Percentiles rank a stretch among this genome's conserved stretches.
phyloP scores from a whole-genome alignment of 768 basidiomycete species.

The Pisolithus tinctorius region DNA sequence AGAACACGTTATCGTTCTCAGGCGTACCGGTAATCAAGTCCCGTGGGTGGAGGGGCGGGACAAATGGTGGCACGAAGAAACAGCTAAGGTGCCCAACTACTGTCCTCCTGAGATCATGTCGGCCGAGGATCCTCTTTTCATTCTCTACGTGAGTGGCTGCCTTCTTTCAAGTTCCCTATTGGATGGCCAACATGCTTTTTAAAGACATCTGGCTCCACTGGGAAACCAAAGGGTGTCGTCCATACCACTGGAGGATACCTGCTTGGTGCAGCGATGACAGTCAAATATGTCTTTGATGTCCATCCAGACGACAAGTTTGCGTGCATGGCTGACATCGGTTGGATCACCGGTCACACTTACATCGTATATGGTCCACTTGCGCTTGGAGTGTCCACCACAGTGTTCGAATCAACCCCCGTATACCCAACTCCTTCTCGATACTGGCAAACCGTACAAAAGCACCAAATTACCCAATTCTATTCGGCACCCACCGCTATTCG shows the following conservation, averaged over 20 bases:
- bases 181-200: conserved; percentile 4
- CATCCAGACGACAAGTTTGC: conserved; percentile 95
- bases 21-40: conserved; percentile 78
- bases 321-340: conserved; percentile 98
- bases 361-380: conserved; percentile 93
- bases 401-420: conserved; percentile 95
- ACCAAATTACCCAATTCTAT: conserved; percentile 95
- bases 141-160: conserved; percentile 80
- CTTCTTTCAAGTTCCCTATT: neutral
- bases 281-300: conserved; percentile 97
- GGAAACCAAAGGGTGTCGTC: conserved; percentile 96
- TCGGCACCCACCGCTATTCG: conserved; percentile 93
- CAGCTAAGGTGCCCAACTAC: conserved; percentile 74
- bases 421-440: conserved; percentile 95
- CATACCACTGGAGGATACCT: conserved; percentile 88
- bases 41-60: conserved; percentile 81
- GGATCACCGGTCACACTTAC: conserved; percentile 98
- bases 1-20: conserved; percentile 86
- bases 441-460: conserved; percentile 92
- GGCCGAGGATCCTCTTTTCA: conserved; percentile 95
- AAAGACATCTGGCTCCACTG: conserved; percentile 90
- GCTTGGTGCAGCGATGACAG: conserved; percentile 83
- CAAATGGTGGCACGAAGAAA: conserved; percentile 96
- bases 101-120: conserved; percentile 85
- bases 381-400: conserved; percentile 77